Evolutionary conservation across 306 rosid genomes (phyloP).

Genomic region (Medicago arabica): DNA sequence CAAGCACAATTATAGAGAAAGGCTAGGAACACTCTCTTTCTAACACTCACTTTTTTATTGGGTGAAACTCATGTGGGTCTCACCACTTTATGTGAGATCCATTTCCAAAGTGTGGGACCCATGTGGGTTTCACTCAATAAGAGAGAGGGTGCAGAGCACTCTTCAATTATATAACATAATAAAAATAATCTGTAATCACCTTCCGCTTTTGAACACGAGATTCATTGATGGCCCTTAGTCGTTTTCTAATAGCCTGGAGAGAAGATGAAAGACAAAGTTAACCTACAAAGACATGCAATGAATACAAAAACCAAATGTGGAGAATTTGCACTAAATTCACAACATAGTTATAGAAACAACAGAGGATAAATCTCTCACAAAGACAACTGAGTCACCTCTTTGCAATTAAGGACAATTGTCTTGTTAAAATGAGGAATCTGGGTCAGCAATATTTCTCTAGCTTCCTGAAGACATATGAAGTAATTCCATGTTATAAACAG

Average conservation of each 20-base stretch:
- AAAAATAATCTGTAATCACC: slow-evolving; percentile 58
- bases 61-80: neutral
- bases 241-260: slow-evolving; percentile 81
- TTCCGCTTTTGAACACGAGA: slow-evolving; percentile 95
- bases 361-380: slow-evolving; percentile 27
- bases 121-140: too few relatives aligned
- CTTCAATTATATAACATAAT: slow-evolving; percentile 8
- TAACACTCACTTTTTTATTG: too few relatives aligned
- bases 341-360: slow-evolving; percentile 13
- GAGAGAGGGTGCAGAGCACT: too few relatives aligned
- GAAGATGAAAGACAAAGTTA: slow-evolving; percentile 38
- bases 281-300: slow-evolving; percentile 28
- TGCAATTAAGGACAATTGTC: slow-evolving; percentile 72
- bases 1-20: neutral
- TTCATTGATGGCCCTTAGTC: slow-evolving; percentile 92
- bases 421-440: slow-evolving; percentile 67
- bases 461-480: slow-evolving; percentile 66
- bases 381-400: slow-evolving; percentile 67
- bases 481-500: slow-evolving; percentile 40
- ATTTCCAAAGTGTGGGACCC: too few relatives aligned
- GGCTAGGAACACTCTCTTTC: too few relatives aligned
- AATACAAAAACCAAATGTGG: slow-evolving; percentile 27
- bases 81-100: too few relatives aligned
- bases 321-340: slow-evolving; percentile 32
- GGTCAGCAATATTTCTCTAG: slow-evolving; percentile 68